phyloP scores from a whole-genome alignment of 192 early-diverging fungal genomes.

The Gigaspora rosea region DNA sequence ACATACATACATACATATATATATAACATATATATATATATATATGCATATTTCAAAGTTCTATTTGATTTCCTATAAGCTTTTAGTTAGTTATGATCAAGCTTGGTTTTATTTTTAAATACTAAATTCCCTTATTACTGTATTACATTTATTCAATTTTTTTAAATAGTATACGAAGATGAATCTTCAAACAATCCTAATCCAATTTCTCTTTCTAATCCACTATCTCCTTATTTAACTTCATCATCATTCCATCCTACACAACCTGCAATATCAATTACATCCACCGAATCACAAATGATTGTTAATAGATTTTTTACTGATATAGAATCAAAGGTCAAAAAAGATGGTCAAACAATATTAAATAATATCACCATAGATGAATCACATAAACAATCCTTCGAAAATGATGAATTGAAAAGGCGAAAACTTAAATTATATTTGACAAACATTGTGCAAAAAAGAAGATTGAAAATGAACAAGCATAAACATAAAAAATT shows the following conservation, averaged over 20 bases:
- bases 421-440: constrained; percentile 34
- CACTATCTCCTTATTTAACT: constrained; percentile 3
- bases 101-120: no score
- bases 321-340: background rate
- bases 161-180: constrained; percentile 11
- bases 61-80: background rate
- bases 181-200: background rate
- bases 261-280: background rate
- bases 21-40: background rate
- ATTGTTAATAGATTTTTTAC: background rate
- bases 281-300: background rate
- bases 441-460: constrained; percentile 79
- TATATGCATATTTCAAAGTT: background rate
- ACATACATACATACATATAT: background rate
- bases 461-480: constrained; percentile 91
- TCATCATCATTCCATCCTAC: background rate
- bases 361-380: background rate
- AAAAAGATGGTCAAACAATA: background rate
- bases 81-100: no score
- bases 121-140: background rate
- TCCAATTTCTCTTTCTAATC: background rate
- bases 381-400: background rate
- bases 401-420: background rate
- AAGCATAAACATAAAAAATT: constrained; percentile 96
- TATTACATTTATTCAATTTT: background rate